These are phyloP conservation scores for Aspergillus spinulosporus DNA, from an alignment of 2,329 filamentous ascomycete species.

Conservation along the genomic window DNA sequence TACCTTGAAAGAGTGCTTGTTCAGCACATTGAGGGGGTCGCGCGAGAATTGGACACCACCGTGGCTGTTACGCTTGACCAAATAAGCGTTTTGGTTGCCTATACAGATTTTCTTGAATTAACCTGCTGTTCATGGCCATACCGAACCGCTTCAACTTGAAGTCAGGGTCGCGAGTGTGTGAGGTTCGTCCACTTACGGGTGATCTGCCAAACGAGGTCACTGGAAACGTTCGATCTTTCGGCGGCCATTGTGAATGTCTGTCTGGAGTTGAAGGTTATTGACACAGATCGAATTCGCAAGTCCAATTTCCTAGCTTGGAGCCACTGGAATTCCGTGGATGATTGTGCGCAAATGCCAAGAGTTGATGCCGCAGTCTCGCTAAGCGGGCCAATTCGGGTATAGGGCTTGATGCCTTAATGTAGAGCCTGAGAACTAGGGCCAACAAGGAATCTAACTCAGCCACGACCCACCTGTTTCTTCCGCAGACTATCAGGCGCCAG, in stretches of 20 bases:
- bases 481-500: conserved; percentile 10
- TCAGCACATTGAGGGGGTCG: conserved; percentile 89
- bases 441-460: background rate
- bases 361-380: conserved; percentile 36
- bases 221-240: conserved; percentile 72
- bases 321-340: conserved; percentile 19
- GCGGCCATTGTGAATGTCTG: conserved; percentile 41
- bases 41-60: conserved; percentile 89
- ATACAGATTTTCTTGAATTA: conserved; percentile 25
- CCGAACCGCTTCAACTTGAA: background rate
- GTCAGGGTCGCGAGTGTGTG: background rate
- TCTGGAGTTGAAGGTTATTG: conserved; percentile 26
- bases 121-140: conserved; percentile 2
- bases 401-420: conserved; percentile 16
- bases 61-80: conserved; percentile 81
- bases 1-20: conserved; percentile 90
- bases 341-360: conserved; percentile 34
- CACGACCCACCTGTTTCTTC: conserved; percentile 18
- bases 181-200: conserved; percentile 68
- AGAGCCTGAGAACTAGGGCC: conserved; percentile 19
- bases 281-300: conserved; percentile 27
- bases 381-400: conserved; percentile 40
- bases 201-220: conserved; percentile 92
- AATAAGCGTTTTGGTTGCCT: conserved; percentile 87
- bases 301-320: conserved; percentile 16